Evolutionary conservation across 306 rosid genomes (phyloP), one percentile per base, ranked within the genome.

Genomic region (Dalbergia cochinchinensis): DNA sequence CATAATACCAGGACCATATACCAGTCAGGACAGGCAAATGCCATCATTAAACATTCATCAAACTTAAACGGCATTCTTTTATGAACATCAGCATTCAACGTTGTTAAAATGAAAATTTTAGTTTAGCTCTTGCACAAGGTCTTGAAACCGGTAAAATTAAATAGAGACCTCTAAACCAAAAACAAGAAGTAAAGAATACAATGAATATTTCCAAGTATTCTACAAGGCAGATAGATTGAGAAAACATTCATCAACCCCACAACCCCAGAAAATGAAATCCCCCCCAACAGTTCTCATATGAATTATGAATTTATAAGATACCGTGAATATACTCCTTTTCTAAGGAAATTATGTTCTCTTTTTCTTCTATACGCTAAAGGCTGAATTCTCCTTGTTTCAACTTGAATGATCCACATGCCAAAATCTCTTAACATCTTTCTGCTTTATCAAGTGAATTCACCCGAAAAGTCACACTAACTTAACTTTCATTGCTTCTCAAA

Each of bases 141-240:
- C 34, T 41, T n/a, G n/a, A 77, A 61, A 78, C 66, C 58, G 70
- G 66, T 67, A 66, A 82, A 70, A 70, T 16, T 35, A 76, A 69
- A 65, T 65, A 59, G 80, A 69, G 57, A 71, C 48, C 31, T 68
- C 15, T 51, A 58, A 26, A 78, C 64, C 51, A 72, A 71, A 65
- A 71, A 65, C 87, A 69, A 83, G 88, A 65, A 74, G 86, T 78
- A 84, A 88, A 84, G 82, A 88, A 86, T 84, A 84, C 80, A 78
- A 85, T 79, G 86, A 85, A 84, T 79, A 68, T 84, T 68, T 86
- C 59, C 82, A 77, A 77, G 76, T 71, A 77, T 82, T 76, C 88
- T 82, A 69, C 81, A 74, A 42, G 78, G 71, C 74, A 69, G 68
- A 53, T 82, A 80, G 69, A 42, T 39, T 60, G 78, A 70, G 42